Conservation (phyloP, 2,329 filamentous ascomycete genomes). For the Trichoderma cornu-damae region DNA sequence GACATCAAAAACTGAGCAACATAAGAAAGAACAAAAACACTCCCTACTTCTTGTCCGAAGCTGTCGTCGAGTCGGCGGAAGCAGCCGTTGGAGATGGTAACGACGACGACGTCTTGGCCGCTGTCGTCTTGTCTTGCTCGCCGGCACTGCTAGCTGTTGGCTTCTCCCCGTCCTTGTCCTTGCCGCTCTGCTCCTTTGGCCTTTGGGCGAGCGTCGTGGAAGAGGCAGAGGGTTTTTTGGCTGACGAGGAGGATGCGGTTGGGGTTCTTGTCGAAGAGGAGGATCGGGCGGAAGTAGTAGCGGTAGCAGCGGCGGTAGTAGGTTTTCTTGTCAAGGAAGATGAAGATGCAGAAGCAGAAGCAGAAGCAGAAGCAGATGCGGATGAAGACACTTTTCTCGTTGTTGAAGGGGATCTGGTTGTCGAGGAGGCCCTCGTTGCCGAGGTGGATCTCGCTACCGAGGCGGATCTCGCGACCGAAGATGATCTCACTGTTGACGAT, state of each 20-base stretch:
- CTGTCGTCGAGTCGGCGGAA: background rate
- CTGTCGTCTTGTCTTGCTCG: conserved; percentile 6
- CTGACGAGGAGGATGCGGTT: background rate
- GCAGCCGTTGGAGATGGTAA: background rate
- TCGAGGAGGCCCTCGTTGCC: background rate
- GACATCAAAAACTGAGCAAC: background rate
- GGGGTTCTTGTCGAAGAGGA: conserved; percentile 1
- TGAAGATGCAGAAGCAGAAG: background rate
- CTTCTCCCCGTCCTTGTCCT: conserved; percentile 12
- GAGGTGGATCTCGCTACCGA: background rate
- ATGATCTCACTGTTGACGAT: background rate
- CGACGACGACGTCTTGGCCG: background rate
- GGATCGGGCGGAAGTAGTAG: conserved; percentile 1
- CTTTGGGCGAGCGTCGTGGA: background rate
- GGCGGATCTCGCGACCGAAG: background rate
- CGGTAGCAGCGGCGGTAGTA: no score
- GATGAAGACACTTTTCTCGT: conserved; percentile 9
- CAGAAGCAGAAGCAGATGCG: background rate
- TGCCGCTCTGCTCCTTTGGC: conserved; percentile 19
- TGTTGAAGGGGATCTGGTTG: background rate
- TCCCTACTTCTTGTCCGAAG: background rate
- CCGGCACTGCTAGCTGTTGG: conserved; percentile 2
- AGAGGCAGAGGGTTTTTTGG: conserved; percentile 16
- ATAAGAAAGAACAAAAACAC: background rate
- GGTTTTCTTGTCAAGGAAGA: conserved; percentile 1